Conservation (phyloP, 805 yeast species). For the Starmerella stellata region DNA sequence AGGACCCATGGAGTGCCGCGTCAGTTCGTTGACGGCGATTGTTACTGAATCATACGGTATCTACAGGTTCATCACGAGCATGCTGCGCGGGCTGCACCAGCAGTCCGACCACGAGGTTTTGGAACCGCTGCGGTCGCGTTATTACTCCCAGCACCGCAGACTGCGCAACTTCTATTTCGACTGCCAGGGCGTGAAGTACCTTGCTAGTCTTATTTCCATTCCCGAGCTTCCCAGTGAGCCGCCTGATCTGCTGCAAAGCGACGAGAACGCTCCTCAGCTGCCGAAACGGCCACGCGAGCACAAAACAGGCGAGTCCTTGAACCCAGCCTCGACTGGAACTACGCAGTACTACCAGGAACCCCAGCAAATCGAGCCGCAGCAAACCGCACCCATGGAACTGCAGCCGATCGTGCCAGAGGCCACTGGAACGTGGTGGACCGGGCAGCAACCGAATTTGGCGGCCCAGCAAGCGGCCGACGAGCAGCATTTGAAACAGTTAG, state of each 20-base stretch:
- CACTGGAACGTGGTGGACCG: slow-evolving; percentile 31
- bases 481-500: slow-evolving; percentile 36
- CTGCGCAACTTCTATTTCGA: slow-evolving; percentile 76
- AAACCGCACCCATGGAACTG: no score
- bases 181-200: slow-evolving; percentile 64
- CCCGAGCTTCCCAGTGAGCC: slow-evolving; percentile 47
- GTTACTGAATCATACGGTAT: slow-evolving; percentile 86
- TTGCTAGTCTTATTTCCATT: slow-evolving; percentile 62
- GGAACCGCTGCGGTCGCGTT: slow-evolving; percentile 54
- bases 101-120: slow-evolving; percentile 60
- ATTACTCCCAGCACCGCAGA: slow-evolving; percentile 47
- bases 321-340: slow-evolving; percentile 17
- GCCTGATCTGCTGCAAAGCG: slow-evolving; percentile 38
- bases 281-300: slow-evolving; percentile 26
- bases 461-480: slow-evolving; percentile 44
- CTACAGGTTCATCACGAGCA: slow-evolving; percentile 69
- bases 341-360: slow-evolving; percentile 1
- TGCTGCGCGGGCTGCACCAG: slow-evolving; percentile 74
- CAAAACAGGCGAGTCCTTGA: slow-evolving; percentile 19
- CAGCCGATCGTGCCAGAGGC: slow-evolving; percentile 18
- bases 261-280: slow-evolving; percentile 29
- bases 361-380: neutral
- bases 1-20: slow-evolving; percentile 46
- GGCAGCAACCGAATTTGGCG: slow-evolving; percentile 28
- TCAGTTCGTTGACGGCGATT: slow-evolving; percentile 74